Base-by-base conservation (phyloP, 179 eudicot species). In the Gypsophila paniculata region DNA sequence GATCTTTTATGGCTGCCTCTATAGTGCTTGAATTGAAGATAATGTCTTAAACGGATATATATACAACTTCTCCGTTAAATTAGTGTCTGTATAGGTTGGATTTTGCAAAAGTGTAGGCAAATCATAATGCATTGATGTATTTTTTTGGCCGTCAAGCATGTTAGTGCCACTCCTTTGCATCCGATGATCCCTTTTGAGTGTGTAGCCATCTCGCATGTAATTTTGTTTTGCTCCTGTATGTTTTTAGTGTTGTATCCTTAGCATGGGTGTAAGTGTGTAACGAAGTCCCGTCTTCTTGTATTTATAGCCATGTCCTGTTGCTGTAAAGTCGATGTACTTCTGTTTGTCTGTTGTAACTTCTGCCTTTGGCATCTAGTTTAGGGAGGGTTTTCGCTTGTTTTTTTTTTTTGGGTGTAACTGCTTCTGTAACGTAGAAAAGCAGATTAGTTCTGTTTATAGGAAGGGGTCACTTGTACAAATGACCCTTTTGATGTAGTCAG, bases 1-100 rank as follows among this genome's bases (percentile, higher is more conserved):
- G 88, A 78, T 79, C 81, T 73, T 77, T 72, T 73, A 72, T 76
- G 82, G 86, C 78, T 85, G 87, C 82, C 75, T 71, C 63, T 71
- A 61, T 68, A 68, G 70, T 72, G 71, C 79, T 68, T 69, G 77
- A 73, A 69, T 68, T 72, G 77, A 72, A 75, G 79, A 68, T 75
- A 61, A 70, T 75, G 69, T 79, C 55, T 65, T 73, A 52, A 58
- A 51, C 72, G 38, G 76, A 79, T 61, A 11, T 59, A 60, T 60
- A 21, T 62, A 2, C 46, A 52, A 68, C 72, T 55, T 69, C 71
- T 59, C 72, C 14, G 61, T 76, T 72, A 73, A 44, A 38, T 59
- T 54, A 49, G 49, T 69, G 72, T 74, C 71, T 36, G 52, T 46
- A 11, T 46, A 52, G 32, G 53, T 44, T 44, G 69, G 65, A 73